A percentile compares a stretch with the other conserved stretches of the same genome.
Evolutionary conservation across 768 basidiomycete genomes (phyloP).

Genomic region (Epithele typhae): DNA sequence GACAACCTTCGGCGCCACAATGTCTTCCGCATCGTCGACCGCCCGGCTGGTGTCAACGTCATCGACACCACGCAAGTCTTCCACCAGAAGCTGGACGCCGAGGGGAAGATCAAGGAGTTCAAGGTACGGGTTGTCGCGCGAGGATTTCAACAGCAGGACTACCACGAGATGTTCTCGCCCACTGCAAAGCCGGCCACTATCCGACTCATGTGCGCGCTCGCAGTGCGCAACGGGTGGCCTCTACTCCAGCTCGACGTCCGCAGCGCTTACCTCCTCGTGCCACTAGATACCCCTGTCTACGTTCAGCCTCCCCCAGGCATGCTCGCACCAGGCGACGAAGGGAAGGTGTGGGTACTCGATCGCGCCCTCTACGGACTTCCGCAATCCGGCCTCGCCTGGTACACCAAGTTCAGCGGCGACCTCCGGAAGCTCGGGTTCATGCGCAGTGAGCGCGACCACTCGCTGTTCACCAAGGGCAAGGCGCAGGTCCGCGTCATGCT

Average conservation of each 20-base stretch:
- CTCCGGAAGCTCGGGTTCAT: neutral
- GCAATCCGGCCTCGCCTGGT: constrained; percentile 11
- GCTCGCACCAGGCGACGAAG: neutral
- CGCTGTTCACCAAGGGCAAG: neutral
- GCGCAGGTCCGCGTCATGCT: neutral
- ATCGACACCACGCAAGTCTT: no score
- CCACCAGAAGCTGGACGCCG: neutral
- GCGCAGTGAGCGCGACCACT: neutral
- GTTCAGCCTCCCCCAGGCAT: neutral
- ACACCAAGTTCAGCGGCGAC: constrained; percentile 16
- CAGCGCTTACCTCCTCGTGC: neutral
- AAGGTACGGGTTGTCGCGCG: neutral
- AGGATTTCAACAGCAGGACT: neutral
- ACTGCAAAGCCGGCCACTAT: neutral
- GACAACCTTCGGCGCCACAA: no score
- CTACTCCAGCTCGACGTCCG: neutral
- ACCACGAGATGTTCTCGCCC: neutral
- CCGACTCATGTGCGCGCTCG: neutral
- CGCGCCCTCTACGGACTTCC: constrained; percentile 10
- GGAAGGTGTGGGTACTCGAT: neutral
- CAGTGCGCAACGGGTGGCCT: neutral
- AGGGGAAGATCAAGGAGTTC: neutral
- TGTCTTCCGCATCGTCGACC: no score
- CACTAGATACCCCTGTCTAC: neutral
- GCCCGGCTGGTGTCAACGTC: no score